Percentiles rank a stretch among this genome's conserved stretches.
Conservation (phyloP, 1,284 basidiomycete species). For the Cryptococcus hybrid region DNA sequence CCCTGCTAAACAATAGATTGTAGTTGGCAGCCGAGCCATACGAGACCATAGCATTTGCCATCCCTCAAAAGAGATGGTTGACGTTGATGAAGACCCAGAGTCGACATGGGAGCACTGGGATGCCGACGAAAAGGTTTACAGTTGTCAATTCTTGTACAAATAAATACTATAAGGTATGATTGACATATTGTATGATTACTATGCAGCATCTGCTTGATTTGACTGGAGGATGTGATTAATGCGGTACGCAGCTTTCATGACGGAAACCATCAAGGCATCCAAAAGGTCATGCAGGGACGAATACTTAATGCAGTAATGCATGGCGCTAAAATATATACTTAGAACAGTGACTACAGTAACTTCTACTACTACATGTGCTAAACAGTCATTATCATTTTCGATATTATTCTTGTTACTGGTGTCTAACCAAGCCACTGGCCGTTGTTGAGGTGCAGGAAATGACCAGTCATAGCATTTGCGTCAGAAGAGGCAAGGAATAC, state of each 20-base stretch:
- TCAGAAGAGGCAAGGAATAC: slow-evolving; percentile 39
- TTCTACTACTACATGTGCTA: too few species aligned
- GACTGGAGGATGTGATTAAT: neutral
- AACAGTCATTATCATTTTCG: too few species aligned
- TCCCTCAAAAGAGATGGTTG: slow-evolving; percentile 93
- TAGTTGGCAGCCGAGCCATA: slow-evolving; percentile 98
- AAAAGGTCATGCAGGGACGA: too few species aligned
- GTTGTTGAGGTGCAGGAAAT: slow-evolving; percentile 41
- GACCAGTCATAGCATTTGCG: slow-evolving; percentile 40
- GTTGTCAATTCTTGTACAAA: slow-evolving; percentile 88
- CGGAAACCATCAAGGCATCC: too few species aligned
- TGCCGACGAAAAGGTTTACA: slow-evolving; percentile 91
- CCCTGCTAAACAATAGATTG: neutral
- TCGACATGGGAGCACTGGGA: slow-evolving; percentile 97
- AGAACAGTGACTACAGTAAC: too few species aligned
- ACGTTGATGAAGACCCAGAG: slow-evolving; percentile 75
- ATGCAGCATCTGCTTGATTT: neutral
- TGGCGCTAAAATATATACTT: too few species aligned
- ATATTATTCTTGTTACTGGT: too few species aligned
- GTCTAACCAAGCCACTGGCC: slow-evolving; percentile 40
- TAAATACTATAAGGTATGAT: slow-evolving; percentile 9
- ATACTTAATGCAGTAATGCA: too few species aligned
- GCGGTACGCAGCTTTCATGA: too few species aligned
- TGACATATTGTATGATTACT: neutral
- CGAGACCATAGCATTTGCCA: slow-evolving; percentile 97